Evolutionary conservation across 2,329 filamentous ascomycete genomes (phyloP), one percentile per base, ranked within the genome.

Genomic region (Cercospora zeae-maydis): DNA sequence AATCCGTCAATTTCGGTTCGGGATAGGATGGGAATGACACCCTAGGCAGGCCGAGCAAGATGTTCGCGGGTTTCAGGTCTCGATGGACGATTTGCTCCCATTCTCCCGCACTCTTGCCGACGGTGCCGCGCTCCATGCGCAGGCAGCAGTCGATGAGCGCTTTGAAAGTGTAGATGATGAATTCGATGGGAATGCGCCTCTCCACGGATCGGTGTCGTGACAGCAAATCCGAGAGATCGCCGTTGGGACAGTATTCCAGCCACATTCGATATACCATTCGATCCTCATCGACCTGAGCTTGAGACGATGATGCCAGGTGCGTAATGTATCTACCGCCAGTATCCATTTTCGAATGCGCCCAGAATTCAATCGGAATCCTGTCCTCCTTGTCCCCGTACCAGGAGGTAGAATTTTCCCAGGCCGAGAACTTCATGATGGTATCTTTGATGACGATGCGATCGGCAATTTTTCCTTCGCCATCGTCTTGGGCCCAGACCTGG

Each of bases 11-110:
- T 37, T 63, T 69, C 19, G 39, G 59, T 30, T 53, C 53, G n/a
- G 42, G 64, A 36, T 61, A 60, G 8, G 27, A 36, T 1, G 36
- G 53, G 5, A 63, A 63, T 42, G 47, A 55, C 4, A 19, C 33
- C 19, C 16, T 10, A 3, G 63, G 61, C 30, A 52, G 36, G 14
- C 60, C 59, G 6, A 71, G 37, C 37, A 69, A 69, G n/a, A 70
- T 55, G 34, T 70, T 71, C 2, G 39, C 56, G 4, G 59, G 60
- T 51, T 69, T 70, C 33, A 69, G 62, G 47, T 71, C 68, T 2
- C 66, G 56, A 42, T 71, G 70, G 1, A 70, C 58, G 14, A 69
- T 62, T 51, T 66, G 45, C 13, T 58, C 45, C 57, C 59, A 59
- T 1, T 47, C 31, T 1, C 19, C 27, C 11, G 9, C 2, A 14